phyloP scores from a whole-genome alignment of 768 basidiomycete species.

The Suillus decipiens region DNA sequence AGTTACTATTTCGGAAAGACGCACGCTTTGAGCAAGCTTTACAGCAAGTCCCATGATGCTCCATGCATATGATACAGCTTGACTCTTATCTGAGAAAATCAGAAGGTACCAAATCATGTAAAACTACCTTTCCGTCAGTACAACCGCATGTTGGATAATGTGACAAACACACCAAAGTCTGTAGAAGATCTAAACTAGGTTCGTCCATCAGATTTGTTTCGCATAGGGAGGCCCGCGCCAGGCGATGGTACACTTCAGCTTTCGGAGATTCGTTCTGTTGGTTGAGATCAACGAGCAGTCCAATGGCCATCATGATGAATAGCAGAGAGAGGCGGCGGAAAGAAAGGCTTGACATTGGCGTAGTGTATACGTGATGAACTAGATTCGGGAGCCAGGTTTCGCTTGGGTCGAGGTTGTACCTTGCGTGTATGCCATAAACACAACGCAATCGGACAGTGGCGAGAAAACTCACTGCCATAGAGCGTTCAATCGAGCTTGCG shows the following conservation, averaged over 20 bases:
- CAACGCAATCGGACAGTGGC: conserved; percentile 5
- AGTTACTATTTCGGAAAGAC: conserved; percentile 26
- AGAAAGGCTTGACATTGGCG: conserved; percentile 58
- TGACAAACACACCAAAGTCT: conserved; percentile 53
- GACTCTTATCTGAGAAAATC: conserved; percentile 73
- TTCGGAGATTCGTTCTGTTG: conserved; percentile 54
- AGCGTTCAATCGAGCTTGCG: conserved; percentile 65
- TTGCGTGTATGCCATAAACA: conserved; percentile 26
- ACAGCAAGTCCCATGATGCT: conserved; percentile 74
- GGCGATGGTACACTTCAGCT: conserved; percentile 66
- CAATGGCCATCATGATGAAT: conserved; percentile 73
- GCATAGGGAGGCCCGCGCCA: conserved; percentile 67
- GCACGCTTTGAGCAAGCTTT: conserved; percentile 71
- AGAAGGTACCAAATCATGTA: conserved; percentile 78
- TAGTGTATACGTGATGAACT: conserved; percentile 66
- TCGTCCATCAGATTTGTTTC: conserved; percentile 77
- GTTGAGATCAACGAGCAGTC: conserved; percentile 65
- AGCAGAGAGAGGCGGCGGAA: conserved; percentile 68
- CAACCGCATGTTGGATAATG: conserved; percentile 6
- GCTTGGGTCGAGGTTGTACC: conserved; percentile 70
- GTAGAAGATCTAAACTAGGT: conserved; percentile 71
- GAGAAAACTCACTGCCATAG: conserved; percentile 65
- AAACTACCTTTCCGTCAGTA: conserved; percentile 50
- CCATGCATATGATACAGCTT: conserved; percentile 74
- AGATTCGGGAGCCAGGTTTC: conserved; percentile 72